phyloP scores from a whole-genome alignment of 495 filamentous ascomycete genomes.

The Aspergillus homomorphus region DNA sequence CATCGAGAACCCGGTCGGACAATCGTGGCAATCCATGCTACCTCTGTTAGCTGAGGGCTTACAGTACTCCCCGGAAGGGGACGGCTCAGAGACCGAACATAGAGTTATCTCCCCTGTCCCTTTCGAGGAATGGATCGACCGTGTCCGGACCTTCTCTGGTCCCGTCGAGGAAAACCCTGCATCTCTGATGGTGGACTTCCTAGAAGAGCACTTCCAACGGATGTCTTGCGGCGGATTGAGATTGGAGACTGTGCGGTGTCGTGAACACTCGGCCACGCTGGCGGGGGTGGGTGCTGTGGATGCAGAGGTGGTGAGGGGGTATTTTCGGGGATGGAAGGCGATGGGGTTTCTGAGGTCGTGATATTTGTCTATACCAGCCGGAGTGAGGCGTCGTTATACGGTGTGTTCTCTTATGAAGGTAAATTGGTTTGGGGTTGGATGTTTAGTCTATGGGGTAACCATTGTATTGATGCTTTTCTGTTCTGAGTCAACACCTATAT shows the following conservation, averaged over 20 bases:
- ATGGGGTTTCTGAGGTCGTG: conserved; percentile 1
- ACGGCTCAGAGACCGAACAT: not conserved
- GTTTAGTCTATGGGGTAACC: too few relatives aligned
- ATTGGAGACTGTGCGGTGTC: conserved; percentile 35
- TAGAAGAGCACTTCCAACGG: conserved; percentile 45
- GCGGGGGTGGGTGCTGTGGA: conserved; percentile 31
- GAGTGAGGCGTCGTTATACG: too few relatives aligned
- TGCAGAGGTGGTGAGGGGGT: conserved; percentile 36
- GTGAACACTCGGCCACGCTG: conserved; percentile 46
- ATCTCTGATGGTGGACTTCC: conserved; percentile 40
- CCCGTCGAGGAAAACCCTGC: conserved; percentile 43
- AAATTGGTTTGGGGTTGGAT: too few relatives aligned
- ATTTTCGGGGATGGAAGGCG: conserved; percentile 39
- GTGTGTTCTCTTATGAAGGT: too few relatives aligned
- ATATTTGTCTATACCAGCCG: too few relatives aligned
- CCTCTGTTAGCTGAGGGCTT: conserved; percentile 39
- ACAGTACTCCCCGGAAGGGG: conserved; percentile 28
- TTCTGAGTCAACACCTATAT: too few relatives aligned
- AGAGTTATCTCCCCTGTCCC: conserved; percentile 28
- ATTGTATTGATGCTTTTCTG: too few relatives aligned
- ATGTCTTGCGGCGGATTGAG: conserved; percentile 55
- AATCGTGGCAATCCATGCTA: conserved; percentile 46
- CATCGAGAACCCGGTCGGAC: conserved; percentile 52
- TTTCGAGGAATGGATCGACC: conserved; percentile 45
- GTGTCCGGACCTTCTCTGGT: conserved; percentile 27